These are phyloP conservation scores for Nakataea oryzae DNA, from an alignment of 2,329 filamentous ascomycete genomes.

Conservation along the genomic window DNA sequence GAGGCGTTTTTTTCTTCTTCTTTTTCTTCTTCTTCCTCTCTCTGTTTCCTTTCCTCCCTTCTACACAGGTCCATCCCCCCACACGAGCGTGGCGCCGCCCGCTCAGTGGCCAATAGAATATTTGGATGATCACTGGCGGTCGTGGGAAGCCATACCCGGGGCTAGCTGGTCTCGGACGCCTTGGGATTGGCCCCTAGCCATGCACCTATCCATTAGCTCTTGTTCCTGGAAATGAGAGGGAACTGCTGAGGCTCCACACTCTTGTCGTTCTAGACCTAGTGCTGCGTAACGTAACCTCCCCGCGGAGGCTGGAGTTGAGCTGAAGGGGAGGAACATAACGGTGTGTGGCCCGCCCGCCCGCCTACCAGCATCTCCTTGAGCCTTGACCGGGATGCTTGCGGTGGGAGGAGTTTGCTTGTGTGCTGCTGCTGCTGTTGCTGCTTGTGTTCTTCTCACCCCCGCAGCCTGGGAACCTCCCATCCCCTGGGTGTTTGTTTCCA, in stretches of 20 bases:
- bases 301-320: too few species aligned
- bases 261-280: background rate
- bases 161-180: background rate
- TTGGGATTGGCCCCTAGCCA: background rate
- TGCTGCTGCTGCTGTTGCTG: too few species aligned
- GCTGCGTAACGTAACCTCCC: too few species aligned
- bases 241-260: background rate
- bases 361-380: too few species aligned
- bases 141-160: background rate
- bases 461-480: background rate
- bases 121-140: background rate
- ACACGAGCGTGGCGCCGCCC: background rate
- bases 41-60: background rate
- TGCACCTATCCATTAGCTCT: background rate
- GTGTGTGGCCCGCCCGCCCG: too few species aligned
- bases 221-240: background rate
- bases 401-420: background rate
- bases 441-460: background rate
- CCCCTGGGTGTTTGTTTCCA: background rate
- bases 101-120: background rate
- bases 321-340: too few species aligned
- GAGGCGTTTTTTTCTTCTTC: background rate
- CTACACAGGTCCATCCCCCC: background rate
- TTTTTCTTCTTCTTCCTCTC: background rate
- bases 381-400: too few species aligned